Percentiles rank a stretch among this genome's conserved stretches.
These are phyloP conservation scores for Isabelozyma rhagii DNA, from an alignment of 805 yeast genomes.

Conservation along the genomic window DNA sequence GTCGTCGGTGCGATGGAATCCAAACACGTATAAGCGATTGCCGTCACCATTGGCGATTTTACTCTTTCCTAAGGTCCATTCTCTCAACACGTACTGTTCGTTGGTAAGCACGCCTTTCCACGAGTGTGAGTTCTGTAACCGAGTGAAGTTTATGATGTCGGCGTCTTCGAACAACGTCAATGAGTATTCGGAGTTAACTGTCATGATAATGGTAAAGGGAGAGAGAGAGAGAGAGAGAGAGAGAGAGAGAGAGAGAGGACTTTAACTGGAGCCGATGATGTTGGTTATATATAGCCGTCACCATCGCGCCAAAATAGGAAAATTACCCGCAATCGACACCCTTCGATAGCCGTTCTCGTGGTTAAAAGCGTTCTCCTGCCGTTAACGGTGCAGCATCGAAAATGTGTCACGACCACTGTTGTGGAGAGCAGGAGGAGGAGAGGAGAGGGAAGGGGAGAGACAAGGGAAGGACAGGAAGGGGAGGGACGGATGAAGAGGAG, in stretches of 20 bases:
- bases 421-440: no score
- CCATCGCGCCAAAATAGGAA: not conserved
- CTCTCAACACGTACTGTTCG: slow-evolving; percentile 35
- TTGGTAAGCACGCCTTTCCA: slow-evolving; percentile 36
- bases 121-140: slow-evolving; percentile 28
- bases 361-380: not conserved
- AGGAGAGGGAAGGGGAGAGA: no score
- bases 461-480: no score
- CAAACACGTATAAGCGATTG: slow-evolving; percentile 16
- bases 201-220: not conserved
- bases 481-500: no score
- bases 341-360: not conserved
- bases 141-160: slow-evolving; percentile 26
- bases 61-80: slow-evolving; percentile 23
- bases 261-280: no score
- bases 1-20: slow-evolving; percentile 15
- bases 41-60: slow-evolving; percentile 11
- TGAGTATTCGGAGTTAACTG: not conserved
- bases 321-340: not conserved
- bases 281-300: not conserved
- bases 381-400: not conserved
- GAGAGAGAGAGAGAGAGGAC: no score
- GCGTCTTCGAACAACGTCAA: slow-evolving; percentile 10
- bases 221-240: no score
- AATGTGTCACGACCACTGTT: no score